Conservation (phyloP, 2,329 filamentous ascomycete genomes). For the Diaporthe sp. region DNA sequence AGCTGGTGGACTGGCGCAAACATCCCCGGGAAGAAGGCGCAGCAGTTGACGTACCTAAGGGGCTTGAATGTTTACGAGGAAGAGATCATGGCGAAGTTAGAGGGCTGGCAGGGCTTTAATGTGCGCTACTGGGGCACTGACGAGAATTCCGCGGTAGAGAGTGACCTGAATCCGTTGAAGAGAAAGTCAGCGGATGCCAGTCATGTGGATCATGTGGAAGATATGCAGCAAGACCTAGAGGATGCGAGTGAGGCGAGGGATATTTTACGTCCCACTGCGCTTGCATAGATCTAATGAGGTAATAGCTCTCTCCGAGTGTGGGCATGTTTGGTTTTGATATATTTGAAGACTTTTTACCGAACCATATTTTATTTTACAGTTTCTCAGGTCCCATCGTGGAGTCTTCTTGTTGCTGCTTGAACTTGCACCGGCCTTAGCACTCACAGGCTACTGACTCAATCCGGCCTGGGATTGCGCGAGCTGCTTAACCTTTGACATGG, state of each 20-base stretch:
- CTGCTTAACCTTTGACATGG: too few relatives aligned
- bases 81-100: constrained; percentile 7
- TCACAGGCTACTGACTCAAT: too few relatives aligned
- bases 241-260: constrained; percentile 21
- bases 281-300: not conserved
- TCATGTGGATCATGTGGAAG: not conserved
- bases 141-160: too few relatives aligned
- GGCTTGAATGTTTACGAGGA: not conserved
- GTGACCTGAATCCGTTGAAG: not conserved
- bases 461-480: too few relatives aligned
- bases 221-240: not conserved
- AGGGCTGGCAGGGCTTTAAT: constrained; percentile 22
- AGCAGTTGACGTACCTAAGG: constrained; percentile 20
- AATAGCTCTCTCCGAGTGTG: too few relatives aligned
- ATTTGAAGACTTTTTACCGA: too few relatives aligned
- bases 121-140: constrained; percentile 10
- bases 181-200: not conserved
- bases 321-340: too few relatives aligned
- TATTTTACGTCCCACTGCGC: constrained; percentile 2
- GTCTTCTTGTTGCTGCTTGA: too few relatives aligned
- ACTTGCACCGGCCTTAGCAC: too few relatives aligned
- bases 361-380: too few relatives aligned
- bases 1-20: constrained; percentile 29
- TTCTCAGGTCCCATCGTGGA: too few relatives aligned
- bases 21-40: constrained; percentile 19